Base-by-base conservation (phyloP, 257 asterid genomes). In the Fraxinus quadrangulata region DNA sequence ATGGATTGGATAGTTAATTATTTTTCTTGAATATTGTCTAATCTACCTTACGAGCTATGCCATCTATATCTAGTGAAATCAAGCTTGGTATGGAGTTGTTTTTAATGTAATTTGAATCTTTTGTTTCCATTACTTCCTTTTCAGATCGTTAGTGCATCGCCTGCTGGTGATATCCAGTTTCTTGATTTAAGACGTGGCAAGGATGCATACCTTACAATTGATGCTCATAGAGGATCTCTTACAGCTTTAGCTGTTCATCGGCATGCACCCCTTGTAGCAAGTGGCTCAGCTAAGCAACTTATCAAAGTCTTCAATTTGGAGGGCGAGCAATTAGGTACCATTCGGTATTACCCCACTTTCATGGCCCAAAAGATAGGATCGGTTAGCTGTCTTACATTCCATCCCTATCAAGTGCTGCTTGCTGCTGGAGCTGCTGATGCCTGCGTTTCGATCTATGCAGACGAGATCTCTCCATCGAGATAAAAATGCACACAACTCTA, bases 311-410 rank as follows among this genome's bases (percentile, higher is more conserved):
- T 96, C 88, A 94, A 91, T 80, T 76, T 96, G 82, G 90, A 89
- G 79, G 99, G 99, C 0, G 92, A 87, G 76, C 99, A 90, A 56
- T 80, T 96, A 71, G 97, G 98, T 76, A 90, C 91, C 17, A 94
- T 96, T 34, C 88, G 96, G 34, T 91, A 92, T 83, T 86, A 92
- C 76, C 96, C 98, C 24, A 90, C 97, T 68, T 93, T 96, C 87
- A 96, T 93, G 99, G 99, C 97, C 75, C 99, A 92, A 84, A 96
- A 91, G 88, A 96, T 96, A 24, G 99, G 99, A 72, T 89, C 98
- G 7, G 97, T 96, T 31, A 93, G 94, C 89, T 88, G 94, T 84
- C 97, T 94, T 39, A 78, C 95, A 36, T 96, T 96, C 90, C 98
- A 96, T 84, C 98, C 99, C 37, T 94, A 94, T 77, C 92, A 94